phyloP scores from a whole-genome alignment of 352 stramenopile genomes.

The Elongisporangium prolatum region DNA sequence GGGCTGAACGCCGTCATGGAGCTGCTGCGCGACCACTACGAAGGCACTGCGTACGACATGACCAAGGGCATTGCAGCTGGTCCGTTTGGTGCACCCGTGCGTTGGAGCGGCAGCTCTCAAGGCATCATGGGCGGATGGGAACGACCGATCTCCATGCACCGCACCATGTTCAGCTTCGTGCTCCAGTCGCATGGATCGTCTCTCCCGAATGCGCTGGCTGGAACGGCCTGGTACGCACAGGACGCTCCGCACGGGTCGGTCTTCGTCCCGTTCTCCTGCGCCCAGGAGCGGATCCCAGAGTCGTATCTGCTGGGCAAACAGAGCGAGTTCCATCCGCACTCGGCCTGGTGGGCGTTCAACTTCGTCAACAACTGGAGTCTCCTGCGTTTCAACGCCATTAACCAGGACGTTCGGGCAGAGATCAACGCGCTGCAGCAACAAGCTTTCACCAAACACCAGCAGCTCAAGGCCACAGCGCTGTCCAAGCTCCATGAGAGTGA shows the following conservation, averaged over 20 bases:
- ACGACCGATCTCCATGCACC: conserved; percentile 89
- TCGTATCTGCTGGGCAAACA: conserved; percentile 65
- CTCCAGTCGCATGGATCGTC: conserved; percentile 33
- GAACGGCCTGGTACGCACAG: conserved; percentile 69
- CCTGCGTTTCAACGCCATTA: conserved; percentile 71
- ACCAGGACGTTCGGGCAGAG: conserved; percentile 34
- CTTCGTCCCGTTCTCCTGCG: conserved; percentile 70
- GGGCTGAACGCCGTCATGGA: conserved; percentile 70
- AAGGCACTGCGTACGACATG: conserved; percentile 88
- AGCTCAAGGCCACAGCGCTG: conserved; percentile 10
- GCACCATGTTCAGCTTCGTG: conserved; percentile 85
- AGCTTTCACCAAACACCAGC: conserved; percentile 20
- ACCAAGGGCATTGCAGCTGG: conserved; percentile 80
- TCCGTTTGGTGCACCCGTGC: conserved; percentile 88
- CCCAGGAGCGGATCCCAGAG: conserved; percentile 32
- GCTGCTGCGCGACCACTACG: conserved; percentile 87
- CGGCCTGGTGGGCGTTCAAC: conserved; percentile 84
- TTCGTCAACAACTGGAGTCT: conserved; percentile 87
- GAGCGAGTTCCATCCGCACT: conserved; percentile 59
- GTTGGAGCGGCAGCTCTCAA: conserved; percentile 55
- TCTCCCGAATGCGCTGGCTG: conserved; percentile 34
- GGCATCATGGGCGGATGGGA: conserved; percentile 75
- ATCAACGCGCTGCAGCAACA: conserved; percentile 34
- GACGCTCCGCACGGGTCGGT: conserved; percentile 60
- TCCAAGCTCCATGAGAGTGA: not conserved